phyloP scores from a whole-genome alignment of 495 filamentous ascomycete species.

The Annulohypoxylon stygium region DNA sequence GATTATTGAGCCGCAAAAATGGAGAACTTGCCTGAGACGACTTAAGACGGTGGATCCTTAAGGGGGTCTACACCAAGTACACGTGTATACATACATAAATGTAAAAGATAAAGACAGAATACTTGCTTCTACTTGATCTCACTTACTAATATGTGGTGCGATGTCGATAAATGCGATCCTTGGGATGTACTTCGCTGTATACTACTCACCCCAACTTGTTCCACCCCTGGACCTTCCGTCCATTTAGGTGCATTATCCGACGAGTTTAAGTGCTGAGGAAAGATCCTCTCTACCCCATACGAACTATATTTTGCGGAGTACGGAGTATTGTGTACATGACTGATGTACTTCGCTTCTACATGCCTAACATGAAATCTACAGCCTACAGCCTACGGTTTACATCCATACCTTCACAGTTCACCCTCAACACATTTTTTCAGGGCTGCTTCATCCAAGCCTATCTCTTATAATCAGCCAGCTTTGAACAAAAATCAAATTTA shows the following conservation, averaged over 20 bases:
- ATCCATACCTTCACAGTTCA: no score
- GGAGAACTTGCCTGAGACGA: slow-evolving; percentile 14
- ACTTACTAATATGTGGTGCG: background rate
- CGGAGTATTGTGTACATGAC: slow-evolving; percentile 39
- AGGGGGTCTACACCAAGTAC: background rate
- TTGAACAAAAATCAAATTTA: background rate
- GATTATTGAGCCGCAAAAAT: slow-evolving; percentile 44
- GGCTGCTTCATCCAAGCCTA: background rate
- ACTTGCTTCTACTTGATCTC: slow-evolving; percentile 29
- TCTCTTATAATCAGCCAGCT: background rate
- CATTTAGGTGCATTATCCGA: slow-evolving; percentile 52
- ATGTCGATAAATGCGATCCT: background rate
- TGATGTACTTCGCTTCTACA: background rate
- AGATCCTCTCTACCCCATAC: background rate
- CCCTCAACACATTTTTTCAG: background rate
- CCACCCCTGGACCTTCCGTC: slow-evolving; percentile 18
- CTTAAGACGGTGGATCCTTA: slow-evolving; percentile 14
- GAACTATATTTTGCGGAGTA: slow-evolving; percentile 37
- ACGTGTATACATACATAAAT: no score
- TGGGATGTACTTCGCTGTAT: slow-evolving; percentile 17
- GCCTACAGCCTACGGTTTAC: no score
- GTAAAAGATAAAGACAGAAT: slow-evolving; percentile 9
- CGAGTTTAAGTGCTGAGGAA: slow-evolving; percentile 33
- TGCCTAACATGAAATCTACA: no score
- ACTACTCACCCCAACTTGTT: background rate